Evolutionary conservation across 192 early-diverging fungal genomes (phyloP).

Genomic region (Haplosporangium gracile): DNA sequence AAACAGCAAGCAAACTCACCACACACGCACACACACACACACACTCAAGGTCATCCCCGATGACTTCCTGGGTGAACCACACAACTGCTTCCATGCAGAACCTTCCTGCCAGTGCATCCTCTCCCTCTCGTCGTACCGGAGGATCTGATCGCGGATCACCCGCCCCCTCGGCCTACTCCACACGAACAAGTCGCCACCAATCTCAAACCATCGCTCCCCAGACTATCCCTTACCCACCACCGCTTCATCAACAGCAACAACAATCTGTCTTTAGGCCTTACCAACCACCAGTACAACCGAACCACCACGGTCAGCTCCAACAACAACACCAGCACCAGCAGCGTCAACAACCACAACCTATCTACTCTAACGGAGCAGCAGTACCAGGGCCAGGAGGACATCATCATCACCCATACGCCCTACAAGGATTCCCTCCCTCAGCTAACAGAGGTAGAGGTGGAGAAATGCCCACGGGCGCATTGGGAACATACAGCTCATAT

Average conservation of each 20-base stretch:
- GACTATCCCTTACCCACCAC: not conserved
- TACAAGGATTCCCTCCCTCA: not conserved
- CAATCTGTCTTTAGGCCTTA: not conserved
- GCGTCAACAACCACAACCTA: not conserved
- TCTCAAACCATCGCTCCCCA: not conserved
- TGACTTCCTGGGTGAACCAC: slow-evolving; percentile 47
- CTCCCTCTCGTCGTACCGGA: not conserved
- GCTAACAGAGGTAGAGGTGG: slow-evolving; percentile 1
- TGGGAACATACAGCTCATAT: slow-evolving; percentile 65
- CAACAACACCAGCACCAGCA: not conserved
- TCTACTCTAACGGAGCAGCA: slow-evolving; percentile 1
- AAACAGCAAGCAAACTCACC: not conserved
- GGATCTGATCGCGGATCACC: slow-evolving; percentile 20
- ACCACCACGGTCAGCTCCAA: not conserved
- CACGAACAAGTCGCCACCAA: slow-evolving; percentile 14
- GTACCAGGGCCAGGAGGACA: not conserved
- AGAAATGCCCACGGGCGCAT: not conserved
- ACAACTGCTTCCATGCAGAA: slow-evolving; percentile 45
- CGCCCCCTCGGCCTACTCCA: slow-evolving; percentile 8
- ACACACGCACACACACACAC: not conserved
- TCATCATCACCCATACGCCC: slow-evolving; percentile 6
- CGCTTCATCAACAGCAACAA: not conserved
- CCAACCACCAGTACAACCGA: not conserved
- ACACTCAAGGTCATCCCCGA: not conserved
- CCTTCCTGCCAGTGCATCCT: not conserved